phyloP scores from a whole-genome alignment of 345 rosid genomes.

The Populus nigra region DNA sequence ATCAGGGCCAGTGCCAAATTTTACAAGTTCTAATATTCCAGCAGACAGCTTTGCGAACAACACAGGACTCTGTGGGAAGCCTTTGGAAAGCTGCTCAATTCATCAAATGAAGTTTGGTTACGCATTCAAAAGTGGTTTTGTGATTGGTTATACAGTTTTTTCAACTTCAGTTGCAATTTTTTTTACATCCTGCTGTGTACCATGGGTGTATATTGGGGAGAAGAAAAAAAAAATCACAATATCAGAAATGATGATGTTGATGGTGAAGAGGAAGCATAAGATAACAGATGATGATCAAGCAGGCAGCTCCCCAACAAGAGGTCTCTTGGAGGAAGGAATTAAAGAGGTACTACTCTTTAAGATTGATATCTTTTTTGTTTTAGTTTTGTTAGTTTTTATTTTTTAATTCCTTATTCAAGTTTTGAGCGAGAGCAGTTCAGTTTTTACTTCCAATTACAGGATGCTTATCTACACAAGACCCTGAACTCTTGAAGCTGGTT shows the following conservation, averaged over 20 bases:
- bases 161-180: background rate
- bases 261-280: background rate
- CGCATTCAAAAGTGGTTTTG: background rate
- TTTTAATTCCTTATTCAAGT: too few relatives aligned
- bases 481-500: too few relatives aligned
- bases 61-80: constrained; percentile 22
- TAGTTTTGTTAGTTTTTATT: too few relatives aligned
- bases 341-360: too few relatives aligned
- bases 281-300: background rate
- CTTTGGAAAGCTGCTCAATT: constrained; percentile 7
- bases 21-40: background rate
- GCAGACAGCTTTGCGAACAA: constrained; percentile 21
- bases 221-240: background rate
- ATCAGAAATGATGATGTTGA: background rate
- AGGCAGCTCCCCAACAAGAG: too few relatives aligned
- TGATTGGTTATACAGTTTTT: background rate
- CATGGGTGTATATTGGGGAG: background rate
- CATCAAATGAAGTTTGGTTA: background rate
- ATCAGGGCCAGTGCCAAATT: constrained; percentile 23
- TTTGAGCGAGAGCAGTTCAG: too few relatives aligned
- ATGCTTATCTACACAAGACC: too few relatives aligned
- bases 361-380: too few relatives aligned
- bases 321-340: too few relatives aligned
- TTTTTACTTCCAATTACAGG: too few relatives aligned
- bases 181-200: background rate